Evolutionary conservation across 257 asterid species (phyloP).

Genomic region (Forsythia viridissima): DNA sequence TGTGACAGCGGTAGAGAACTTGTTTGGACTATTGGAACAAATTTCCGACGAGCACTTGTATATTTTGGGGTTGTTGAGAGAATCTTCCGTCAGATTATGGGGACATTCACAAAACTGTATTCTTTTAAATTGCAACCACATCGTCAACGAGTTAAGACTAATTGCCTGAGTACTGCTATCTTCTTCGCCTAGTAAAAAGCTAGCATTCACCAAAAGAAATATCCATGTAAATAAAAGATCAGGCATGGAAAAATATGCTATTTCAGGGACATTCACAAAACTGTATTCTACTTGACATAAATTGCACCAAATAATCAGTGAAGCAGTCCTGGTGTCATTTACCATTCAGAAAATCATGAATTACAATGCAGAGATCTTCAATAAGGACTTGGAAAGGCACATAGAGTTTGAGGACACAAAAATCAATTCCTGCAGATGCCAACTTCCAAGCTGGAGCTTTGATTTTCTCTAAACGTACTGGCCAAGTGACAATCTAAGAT

Average conservation of each 20-base stretch:
- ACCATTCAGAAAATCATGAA: neutral
- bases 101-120: too few relatives aligned
- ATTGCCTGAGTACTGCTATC: too few relatives aligned
- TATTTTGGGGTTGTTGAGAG: too few relatives aligned
- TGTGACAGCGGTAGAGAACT: too few relatives aligned
- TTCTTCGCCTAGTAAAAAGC: neutral
- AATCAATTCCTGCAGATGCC: neutral
- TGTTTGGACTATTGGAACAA: too few relatives aligned
- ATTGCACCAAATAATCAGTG: too few relatives aligned
- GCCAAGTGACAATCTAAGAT: conserved; percentile 26
- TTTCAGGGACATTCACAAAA: neutral
- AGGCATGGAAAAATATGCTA: neutral
- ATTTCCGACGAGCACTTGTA: too few relatives aligned
- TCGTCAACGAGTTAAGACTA: too few relatives aligned
- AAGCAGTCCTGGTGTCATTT: too few relatives aligned
- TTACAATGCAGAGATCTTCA: neutral
- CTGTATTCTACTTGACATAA: neutral
- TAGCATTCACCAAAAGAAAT: neutral
- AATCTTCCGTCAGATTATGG: too few relatives aligned
- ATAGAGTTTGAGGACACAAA: neutral
- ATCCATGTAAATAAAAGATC: neutral
- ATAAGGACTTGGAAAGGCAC: neutral
- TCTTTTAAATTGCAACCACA: too few relatives aligned
- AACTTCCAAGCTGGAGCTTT: neutral
- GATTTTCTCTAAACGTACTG: neutral